A percentile compares a stretch with the other conserved stretches of the same genome.
phyloP scores from a whole-genome alignment of 2,329 filamentous ascomycete species.

The Paracamarosporium sp. region DNA sequence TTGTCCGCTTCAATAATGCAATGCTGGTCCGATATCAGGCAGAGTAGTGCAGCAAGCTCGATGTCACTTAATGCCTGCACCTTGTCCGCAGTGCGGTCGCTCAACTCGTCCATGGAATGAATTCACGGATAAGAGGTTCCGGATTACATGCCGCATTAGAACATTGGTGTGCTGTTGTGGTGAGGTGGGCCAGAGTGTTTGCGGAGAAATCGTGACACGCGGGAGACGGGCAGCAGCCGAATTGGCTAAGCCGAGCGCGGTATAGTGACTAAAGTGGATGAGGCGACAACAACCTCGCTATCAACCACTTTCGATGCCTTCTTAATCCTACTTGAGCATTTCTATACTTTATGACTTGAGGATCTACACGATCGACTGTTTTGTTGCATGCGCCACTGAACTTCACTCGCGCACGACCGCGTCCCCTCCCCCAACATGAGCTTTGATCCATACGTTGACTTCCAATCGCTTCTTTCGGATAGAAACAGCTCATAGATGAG shows the following conservation, averaged over 20 bases:
- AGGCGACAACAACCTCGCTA: background rate
- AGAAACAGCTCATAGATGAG: background rate
- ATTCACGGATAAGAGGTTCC: background rate
- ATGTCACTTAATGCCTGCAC: slow-evolving; percentile 84
- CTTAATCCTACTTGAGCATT: no score
- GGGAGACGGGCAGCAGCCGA: background rate
- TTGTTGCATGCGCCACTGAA: no score
- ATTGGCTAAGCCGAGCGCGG: background rate
- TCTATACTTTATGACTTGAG: no score
- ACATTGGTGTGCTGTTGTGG: background rate
- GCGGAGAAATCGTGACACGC: background rate
- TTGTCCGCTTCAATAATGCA: slow-evolving; percentile 81
- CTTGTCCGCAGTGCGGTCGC: slow-evolving; percentile 57
- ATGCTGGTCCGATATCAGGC: slow-evolving; percentile 81
- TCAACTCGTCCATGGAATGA: slow-evolving; percentile 29
- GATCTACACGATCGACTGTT: no score
- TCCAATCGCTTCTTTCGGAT: slow-evolving; percentile 1
- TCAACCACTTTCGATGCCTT: no score
- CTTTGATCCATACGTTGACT: no score
- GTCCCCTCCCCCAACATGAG: background rate
- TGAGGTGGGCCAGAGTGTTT: background rate
- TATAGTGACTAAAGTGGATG: background rate
- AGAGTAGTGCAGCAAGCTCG: slow-evolving; percentile 84
- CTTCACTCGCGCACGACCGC: background rate
- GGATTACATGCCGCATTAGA: background rate